These are phyloP conservation scores for Aspergillus pseudotamarii DNA, from an alignment of 2,329 filamentous ascomycete species.

Conservation along the genomic window DNA sequence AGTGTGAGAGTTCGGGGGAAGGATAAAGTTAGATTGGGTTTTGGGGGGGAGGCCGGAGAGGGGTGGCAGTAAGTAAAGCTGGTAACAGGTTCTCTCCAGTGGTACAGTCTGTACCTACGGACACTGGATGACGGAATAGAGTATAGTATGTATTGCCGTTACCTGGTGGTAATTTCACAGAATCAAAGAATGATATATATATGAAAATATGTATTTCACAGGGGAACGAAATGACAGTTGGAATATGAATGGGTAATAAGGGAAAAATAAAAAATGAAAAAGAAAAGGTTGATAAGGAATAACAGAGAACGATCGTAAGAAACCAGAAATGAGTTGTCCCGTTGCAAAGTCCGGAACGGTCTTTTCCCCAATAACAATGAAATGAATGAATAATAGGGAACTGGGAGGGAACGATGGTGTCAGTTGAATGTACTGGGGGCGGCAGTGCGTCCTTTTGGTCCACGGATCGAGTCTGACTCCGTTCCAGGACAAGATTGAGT, in stretches of 20 bases:
- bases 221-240: not conserved
- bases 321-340: not conserved
- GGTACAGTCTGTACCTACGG: conserved; percentile 3
- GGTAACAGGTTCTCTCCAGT: conserved; percentile 4
- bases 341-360: conserved; percentile 9
- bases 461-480: conserved; percentile 22
- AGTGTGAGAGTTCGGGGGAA: conserved; percentile 17
- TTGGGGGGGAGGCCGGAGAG: conserved; percentile 18
- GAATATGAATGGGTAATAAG: not conserved
- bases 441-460: conserved; percentile 10
- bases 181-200: not conserved
- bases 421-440: not conserved
- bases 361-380: conserved; percentile 4
- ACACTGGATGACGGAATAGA: conserved; percentile 7
- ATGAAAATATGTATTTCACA: not conserved
- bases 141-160: not conserved
- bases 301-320: conserved; percentile 1
- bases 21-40: conserved; percentile 20
- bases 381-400: conserved; percentile 1
- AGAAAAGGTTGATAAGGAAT: not conserved
- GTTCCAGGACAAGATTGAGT: conserved; percentile 14
- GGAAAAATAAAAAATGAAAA: not conserved
- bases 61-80: conserved; percentile 14
- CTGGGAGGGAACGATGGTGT: not conserved
- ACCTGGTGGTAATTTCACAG: not conserved